phyloP scores from a whole-genome alignment of 495 filamentous ascomycete genomes.

The Aspergillus asperescens region DNA sequence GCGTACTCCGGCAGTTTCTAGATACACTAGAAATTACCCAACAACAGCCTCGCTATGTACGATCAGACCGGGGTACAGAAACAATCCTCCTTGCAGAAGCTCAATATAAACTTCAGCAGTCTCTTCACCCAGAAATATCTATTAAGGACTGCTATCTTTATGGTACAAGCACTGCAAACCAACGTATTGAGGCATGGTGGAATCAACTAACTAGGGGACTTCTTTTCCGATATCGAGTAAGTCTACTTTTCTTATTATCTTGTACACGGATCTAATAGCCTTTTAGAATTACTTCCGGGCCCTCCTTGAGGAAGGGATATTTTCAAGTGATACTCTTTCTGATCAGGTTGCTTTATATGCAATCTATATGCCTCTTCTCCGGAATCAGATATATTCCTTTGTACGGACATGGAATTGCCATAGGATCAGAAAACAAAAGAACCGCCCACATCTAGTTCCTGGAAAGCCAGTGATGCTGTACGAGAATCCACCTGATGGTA shows the following conservation, averaged over 20 bases:
- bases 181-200: slow-evolving; percentile 21
- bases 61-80: slow-evolving; percentile 15
- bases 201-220: slow-evolving; percentile 6
- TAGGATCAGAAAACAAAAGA: slow-evolving; percentile 15
- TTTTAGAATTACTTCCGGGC: slow-evolving; percentile 5
- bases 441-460: slow-evolving; percentile 11
- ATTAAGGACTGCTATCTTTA: slow-evolving; percentile 11
- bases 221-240: slow-evolving; percentile 11
- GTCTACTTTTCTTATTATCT: neutral
- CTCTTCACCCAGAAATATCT: neutral
- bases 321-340: slow-evolving; percentile 5
- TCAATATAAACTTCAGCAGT: slow-evolving; percentile 26
- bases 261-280: neutral
- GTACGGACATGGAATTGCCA: slow-evolving; percentile 18
- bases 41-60: slow-evolving; percentile 9
- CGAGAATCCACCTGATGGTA: slow-evolving; percentile 11
- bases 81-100: slow-evolving; percentile 14
- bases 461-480: slow-evolving; percentile 21
- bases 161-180: slow-evolving; percentile 12
- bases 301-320: slow-evolving; percentile 12
- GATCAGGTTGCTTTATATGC: slow-evolving; percentile 18
- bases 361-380: slow-evolving; percentile 19
- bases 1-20: slow-evolving; percentile 19
- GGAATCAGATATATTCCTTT: slow-evolving; percentile 13
- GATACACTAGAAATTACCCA: slow-evolving; percentile 9